Evolutionary conservation across 176 grass and related monocot species (phyloP), one percentile per base, ranked within the genome.

Genomic region (Rhynchospora tenuis): DNA sequence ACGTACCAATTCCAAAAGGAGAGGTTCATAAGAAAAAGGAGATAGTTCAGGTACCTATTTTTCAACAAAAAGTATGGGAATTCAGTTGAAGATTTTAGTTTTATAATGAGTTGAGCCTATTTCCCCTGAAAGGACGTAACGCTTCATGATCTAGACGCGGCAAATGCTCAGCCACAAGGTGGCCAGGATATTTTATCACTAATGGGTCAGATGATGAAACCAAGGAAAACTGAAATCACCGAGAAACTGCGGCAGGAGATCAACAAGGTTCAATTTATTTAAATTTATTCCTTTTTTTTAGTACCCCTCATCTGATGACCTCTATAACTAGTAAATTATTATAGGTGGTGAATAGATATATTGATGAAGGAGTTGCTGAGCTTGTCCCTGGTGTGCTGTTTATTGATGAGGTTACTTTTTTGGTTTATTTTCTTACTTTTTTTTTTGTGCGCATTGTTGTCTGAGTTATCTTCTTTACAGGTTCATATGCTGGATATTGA

Each of bases 21-120:
- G 96, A 99, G 79, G 96, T 99, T 55, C 89, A 89, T 72, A 99
- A 99, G 88, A 98, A 92, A 90, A 99, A 99, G 44, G 96, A 99
- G 84, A 89, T 99, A 50, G 93, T 95, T 13, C 96, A 99, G 92
- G 96, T 99, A 92, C n/a, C 14, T 20, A 11, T 71, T 55, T 69
- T 50, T 26, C 50, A 33, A 27, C n/a, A 24, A 55, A 55, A 69
- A 64, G 44, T 82, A 27, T 10, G 13, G 3, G 19, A 64, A 81
- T 27, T 17, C 22, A 62, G 64, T 47, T 62, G 23, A 61, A 81
- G 8, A n/a, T 45, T 42, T 81, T 81, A 81, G 29, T 78, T 81
- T 13, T 46, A 24, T 64, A 64, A 48, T 46, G 23, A 22, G 45
- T 54, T 85, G 48, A 83, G 84, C 13, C 45, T 31, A 31, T 90